Conservation (phyloP, 2,329 filamentous ascomycete genomes). For the Colletotrichum liaoningense region DNA sequence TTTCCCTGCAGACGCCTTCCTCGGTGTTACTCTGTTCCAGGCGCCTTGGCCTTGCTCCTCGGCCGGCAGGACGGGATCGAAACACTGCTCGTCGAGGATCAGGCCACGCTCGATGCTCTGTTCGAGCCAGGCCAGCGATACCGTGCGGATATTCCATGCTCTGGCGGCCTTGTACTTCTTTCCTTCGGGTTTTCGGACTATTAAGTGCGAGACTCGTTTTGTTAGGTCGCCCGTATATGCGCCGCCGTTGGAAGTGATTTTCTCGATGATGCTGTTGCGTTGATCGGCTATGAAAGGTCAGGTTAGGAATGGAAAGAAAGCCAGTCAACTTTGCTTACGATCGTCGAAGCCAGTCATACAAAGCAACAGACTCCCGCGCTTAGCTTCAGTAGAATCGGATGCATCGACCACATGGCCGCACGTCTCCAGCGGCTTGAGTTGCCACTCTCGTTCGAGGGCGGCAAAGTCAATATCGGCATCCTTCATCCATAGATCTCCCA, state of each 20-base stretch:
- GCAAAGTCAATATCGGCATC: conserved; percentile 80
- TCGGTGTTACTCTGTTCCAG: conserved; percentile 69
- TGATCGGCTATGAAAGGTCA: conserved; percentile 62
- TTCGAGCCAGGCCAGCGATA: conserved; percentile 86
- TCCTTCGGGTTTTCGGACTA: conserved; percentile 82
- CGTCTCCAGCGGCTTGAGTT: conserved; percentile 71
- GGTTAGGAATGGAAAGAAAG: background rate
- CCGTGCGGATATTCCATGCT: conserved; percentile 82
- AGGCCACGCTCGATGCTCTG: conserved; percentile 88
- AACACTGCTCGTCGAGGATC: conserved; percentile 88
- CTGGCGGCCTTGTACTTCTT: conserved; percentile 93
- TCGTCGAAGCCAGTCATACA: conserved; percentile 71
- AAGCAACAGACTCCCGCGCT: conserved; percentile 58
- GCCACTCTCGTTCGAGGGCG: conserved; percentile 74
- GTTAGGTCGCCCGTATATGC: conserved; percentile 89
- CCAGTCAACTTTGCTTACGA: conserved; percentile 43
- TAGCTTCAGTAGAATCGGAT: conserved; percentile 47
- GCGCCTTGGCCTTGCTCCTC: conserved; percentile 83
- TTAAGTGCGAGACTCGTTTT: conserved; percentile 86
- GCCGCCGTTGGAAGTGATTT: conserved; percentile 78
- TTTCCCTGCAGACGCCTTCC: conserved; percentile 66
- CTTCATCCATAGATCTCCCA: conserved; percentile 83
- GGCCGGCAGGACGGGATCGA: conserved; percentile 77
- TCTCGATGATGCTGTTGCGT: conserved; percentile 76
- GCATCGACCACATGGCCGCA: conserved; percentile 47